Base-by-base conservation (phyloP, 768 basidiomycete species). In the Mycena vitilis region DNA sequence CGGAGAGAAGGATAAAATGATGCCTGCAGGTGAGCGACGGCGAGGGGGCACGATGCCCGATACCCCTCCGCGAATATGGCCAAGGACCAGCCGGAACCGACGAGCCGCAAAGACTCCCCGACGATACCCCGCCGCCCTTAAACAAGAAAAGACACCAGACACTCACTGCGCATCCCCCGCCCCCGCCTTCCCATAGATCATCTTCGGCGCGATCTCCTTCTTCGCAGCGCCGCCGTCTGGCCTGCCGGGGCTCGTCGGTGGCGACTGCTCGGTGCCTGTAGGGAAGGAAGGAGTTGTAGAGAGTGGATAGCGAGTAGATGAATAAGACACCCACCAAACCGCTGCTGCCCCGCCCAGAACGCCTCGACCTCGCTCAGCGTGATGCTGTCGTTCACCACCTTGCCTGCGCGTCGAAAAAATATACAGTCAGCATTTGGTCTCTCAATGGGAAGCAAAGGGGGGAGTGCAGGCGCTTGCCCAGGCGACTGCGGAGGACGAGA, bases 131-230 rank as follows among this genome's bases (percentile, higher is more conserved):
- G 30, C 30, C 2, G 5, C 5, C 30, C 30, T 9, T 20, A 15
- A 57, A 38, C 7, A 23, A 70, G 54, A 60, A 40, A 68, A 60
- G 63, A 10, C 22, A 49, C 1, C 11, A 4, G 25, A 56, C 45
- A 82, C 84, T 71, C 71, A 78, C 93, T 94, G 91, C 62, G 92
- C 88, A 82, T 99, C 96, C 72, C 92, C 90, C 25, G 82, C 84
- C 65, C 87, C 86, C 10, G 95, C 95, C 80, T 95, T 96, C 30
- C 89, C 91, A 78, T 96, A 97, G 45, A 98, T 97, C 88, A 92
- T 89, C 88, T 99, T 99, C 15, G 97, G 97, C 77, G 92, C 95
- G 65, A 98, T 94, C 79, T 98, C 96, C 82, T 97, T 96, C 79
- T 93, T 94, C 65, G 87, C 81, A 4, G 77, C 62, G n/a, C 65